Conservation (phyloP, 441 rosid genomes). For the Melastoma candidum region DNA sequence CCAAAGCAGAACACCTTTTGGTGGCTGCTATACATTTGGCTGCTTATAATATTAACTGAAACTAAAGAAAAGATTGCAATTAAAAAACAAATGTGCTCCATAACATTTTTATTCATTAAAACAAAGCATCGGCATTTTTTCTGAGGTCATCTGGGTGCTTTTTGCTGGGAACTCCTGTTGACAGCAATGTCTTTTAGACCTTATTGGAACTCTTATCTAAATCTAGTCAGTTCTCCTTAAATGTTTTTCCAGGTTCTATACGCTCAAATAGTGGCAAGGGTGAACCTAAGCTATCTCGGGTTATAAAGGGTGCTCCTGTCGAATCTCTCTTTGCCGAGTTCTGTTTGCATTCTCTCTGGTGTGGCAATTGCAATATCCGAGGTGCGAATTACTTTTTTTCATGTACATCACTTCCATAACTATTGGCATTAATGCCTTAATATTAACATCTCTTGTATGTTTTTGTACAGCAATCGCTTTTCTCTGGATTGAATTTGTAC, state of each 20-base stretch:
- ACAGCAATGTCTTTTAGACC: too few relatives aligned
- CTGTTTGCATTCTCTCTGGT: constrained; percentile 82
- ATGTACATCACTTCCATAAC: neutral
- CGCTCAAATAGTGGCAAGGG: constrained; percentile 42
- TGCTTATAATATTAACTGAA: too few relatives aligned
- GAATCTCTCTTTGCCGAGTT: constrained; percentile 82
- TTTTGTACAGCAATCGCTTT: constrained; percentile 64
- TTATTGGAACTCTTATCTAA: neutral
- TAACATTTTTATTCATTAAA: too few relatives aligned
- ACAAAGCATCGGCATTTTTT: too few relatives aligned
- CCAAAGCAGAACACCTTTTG: too few relatives aligned
- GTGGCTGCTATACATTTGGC: too few relatives aligned
- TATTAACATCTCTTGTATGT: constrained; percentile 7
- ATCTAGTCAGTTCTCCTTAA: neutral
- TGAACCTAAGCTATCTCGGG: constrained; percentile 69
- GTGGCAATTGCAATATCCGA: constrained; percentile 88
- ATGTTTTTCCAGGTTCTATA: constrained; percentile 36
- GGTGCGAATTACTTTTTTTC: neutral
- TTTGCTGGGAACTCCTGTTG: too few relatives aligned
- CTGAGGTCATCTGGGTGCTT: too few relatives aligned
- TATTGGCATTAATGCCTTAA: constrained; percentile 8
- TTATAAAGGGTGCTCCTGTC: constrained; percentile 80
- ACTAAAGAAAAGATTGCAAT: too few relatives aligned
- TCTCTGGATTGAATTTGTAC: constrained; percentile 95
- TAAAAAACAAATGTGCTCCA: too few relatives aligned